Percentiles rank a stretch among this genome's conserved stretches.
phyloP scores from a whole-genome alignment of 495 filamentous ascomycete genomes.

The Cenococcum geophilum region DNA sequence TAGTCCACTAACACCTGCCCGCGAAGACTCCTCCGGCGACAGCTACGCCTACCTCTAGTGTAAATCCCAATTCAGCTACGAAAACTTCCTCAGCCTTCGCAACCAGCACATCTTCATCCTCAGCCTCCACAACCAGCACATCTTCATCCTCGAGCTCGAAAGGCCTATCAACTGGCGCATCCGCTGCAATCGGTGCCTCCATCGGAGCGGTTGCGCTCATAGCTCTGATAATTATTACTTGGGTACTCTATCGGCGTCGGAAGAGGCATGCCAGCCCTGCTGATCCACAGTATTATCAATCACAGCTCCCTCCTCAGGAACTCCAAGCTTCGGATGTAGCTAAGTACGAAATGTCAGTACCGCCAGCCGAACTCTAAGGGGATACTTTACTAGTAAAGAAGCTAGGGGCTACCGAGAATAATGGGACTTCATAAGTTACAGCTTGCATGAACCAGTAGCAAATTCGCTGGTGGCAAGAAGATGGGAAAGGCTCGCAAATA shows the following conservation, averaged over 20 bases:
- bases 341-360: not conserved
- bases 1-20: not conserved
- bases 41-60: not conserved
- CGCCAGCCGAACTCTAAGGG: not conserved
- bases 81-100: not conserved
- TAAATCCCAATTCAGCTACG: not conserved
- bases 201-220: constrained; percentile 11
- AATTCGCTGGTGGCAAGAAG: too few species aligned
- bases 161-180: constrained; percentile 6
- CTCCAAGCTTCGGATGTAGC: not conserved
- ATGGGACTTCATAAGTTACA: too few species aligned
- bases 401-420: too few species aligned
- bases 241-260: constrained; percentile 8
- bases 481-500: too few species aligned
- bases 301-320: not conserved
- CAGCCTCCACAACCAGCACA: not conserved
- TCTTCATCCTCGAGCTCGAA: not conserved
- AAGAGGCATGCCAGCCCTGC: not conserved
- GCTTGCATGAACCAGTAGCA: too few species aligned
- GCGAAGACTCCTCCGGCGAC: not conserved
- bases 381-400: too few species aligned
- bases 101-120: constrained; percentile 1
- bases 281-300: not conserved
- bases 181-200: constrained; percentile 14
- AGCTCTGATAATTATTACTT: not conserved